A percentile compares a stretch with the other conserved stretches of the same genome.
Conservation (phyloP, 2,329 filamentous ascomycete species). For the Fusarium agapanthi region DNA sequence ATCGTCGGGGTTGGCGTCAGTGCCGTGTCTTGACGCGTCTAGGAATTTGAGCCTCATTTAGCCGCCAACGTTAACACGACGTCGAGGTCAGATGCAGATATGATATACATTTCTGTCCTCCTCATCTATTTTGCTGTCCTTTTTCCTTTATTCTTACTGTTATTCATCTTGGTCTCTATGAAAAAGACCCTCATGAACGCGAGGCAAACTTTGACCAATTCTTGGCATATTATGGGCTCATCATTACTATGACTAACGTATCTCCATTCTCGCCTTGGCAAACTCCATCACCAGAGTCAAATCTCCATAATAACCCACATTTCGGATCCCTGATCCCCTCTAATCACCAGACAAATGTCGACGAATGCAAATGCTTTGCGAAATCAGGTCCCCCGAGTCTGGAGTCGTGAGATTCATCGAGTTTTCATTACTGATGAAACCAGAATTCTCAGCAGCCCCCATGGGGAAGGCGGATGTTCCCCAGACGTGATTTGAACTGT, state of each 20-base stretch:
- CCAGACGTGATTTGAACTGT: background rate
- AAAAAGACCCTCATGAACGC: background rate
- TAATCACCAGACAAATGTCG: slow-evolving; percentile 18
- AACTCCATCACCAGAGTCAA: slow-evolving; percentile 9
- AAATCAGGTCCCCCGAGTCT: background rate
- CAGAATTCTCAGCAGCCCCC: slow-evolving; percentile 6
- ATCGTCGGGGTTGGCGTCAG: slow-evolving; percentile 30
- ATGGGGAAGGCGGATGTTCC: slow-evolving; percentile 24
- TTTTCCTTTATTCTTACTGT: background rate
- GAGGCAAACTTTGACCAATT: background rate
- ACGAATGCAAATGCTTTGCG: background rate
- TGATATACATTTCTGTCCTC: too few species aligned
- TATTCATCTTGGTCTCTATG: accelerated
- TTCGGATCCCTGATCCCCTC: slow-evolving; percentile 14
- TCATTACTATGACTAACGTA: slow-evolving; percentile 29
- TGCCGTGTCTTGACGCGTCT: background rate
- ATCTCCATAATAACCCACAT: slow-evolving; percentile 27
- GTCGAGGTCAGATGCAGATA: background rate
- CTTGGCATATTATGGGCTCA: slow-evolving; percentile 12
- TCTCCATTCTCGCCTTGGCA: slow-evolving; percentile 18
- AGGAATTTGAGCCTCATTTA: slow-evolving; percentile 23
- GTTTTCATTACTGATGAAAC: slow-evolving; percentile 23
- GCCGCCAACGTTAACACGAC: slow-evolving; percentile 14
- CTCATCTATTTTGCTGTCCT: too few species aligned
- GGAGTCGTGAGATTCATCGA: background rate